Conservation (phyloP, 768 basidiomycete species). For the Collybia mongolica region DNA sequence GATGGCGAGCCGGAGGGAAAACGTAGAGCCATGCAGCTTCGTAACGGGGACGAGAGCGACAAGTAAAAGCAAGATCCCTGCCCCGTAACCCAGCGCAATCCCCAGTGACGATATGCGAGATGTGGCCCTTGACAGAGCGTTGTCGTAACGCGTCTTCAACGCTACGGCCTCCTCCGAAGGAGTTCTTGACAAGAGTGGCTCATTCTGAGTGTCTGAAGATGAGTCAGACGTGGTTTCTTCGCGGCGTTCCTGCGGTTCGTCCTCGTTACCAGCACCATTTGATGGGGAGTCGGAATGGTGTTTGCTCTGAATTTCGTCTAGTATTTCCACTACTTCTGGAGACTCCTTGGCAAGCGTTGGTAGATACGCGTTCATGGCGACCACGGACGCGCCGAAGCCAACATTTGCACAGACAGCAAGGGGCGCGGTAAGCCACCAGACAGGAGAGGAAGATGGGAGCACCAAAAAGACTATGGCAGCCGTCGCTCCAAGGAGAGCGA, state of each 20-base stretch:
- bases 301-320: slow-evolving; percentile 28
- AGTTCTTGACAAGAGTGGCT: slow-evolving; percentile 35
- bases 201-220: slow-evolving; percentile 18
- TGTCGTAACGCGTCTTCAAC: slow-evolving; percentile 46
- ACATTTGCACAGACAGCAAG: slow-evolving; percentile 81
- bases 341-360: slow-evolving; percentile 69
- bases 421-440: slow-evolving; percentile 69
- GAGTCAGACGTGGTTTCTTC: slow-evolving; percentile 18
- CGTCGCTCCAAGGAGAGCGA: slow-evolving; percentile 70
- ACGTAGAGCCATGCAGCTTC: slow-evolving; percentile 69
- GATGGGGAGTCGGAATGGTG: slow-evolving; percentile 13
- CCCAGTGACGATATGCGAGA: slow-evolving; percentile 84
- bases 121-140: slow-evolving; percentile 66
- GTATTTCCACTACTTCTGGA: slow-evolving; percentile 50
- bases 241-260: slow-evolving; percentile 18
- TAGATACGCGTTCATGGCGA: slow-evolving; percentile 90
- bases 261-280: slow-evolving; percentile 11
- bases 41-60: slow-evolving; percentile 79
- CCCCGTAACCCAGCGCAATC: slow-evolving; percentile 82
- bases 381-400: slow-evolving; percentile 81
- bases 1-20: slow-evolving; percentile 78
- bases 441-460: slow-evolving; percentile 64
- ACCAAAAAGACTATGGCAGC: slow-evolving; percentile 71
- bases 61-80: slow-evolving; percentile 78
- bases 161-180: slow-evolving; percentile 14